Base-by-base conservation (phyloP, 2,329 filamentous ascomycete genomes). In the Monascus ruber region DNA sequence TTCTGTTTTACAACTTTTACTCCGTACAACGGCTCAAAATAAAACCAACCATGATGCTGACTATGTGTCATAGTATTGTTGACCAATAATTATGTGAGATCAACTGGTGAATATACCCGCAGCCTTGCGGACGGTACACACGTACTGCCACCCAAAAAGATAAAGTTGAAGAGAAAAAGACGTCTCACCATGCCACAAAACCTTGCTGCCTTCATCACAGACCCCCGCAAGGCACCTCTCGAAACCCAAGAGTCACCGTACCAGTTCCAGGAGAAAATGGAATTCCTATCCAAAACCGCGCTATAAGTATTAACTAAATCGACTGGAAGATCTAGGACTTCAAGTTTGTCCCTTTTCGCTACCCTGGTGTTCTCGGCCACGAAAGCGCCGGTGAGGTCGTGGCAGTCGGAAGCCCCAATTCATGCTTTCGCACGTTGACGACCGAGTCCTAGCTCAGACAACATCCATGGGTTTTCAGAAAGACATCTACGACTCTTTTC, bases 381-480 rank as follows among this genome's bases (percentile, higher is more conserved):
- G 69, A 71, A 45, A 54, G 68, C 9, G 65, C 68, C 1, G 69
- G 69, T 8, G 62, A 68, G 46, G 58, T 72, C 2, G 47, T 65
- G 24, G 65, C 70, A 42, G 58, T 73, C 5, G 70, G 69, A 2
- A 53, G 61, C n/a, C 55, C 54, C 5, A 68, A 72, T 4, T 61
- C 60, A 5, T 58, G 66, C 6, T 63, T 70, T 46, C 17, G 17
- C 56, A 63, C 39, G 58, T 62, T 17, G 69, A 69, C 2, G 62
- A 69, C 42, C 61, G 68, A 25, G 68, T 72, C 4, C 52, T 66
- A 26, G 68, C 49, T 6, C 38, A 42, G 8, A 41, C 48, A 17
- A 17, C 45, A 0, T 47, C 42, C 1, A 39, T 44, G 4, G 47
- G 42, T 6, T 47, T 47, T 29, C 43, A 46, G 35, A 34, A 37